Percentiles rank a stretch among this genome's conserved stretches.
phyloP scores from a whole-genome alignment of 2,329 filamentous ascomycete genomes.

The Botryosphaeria dothidea region DNA sequence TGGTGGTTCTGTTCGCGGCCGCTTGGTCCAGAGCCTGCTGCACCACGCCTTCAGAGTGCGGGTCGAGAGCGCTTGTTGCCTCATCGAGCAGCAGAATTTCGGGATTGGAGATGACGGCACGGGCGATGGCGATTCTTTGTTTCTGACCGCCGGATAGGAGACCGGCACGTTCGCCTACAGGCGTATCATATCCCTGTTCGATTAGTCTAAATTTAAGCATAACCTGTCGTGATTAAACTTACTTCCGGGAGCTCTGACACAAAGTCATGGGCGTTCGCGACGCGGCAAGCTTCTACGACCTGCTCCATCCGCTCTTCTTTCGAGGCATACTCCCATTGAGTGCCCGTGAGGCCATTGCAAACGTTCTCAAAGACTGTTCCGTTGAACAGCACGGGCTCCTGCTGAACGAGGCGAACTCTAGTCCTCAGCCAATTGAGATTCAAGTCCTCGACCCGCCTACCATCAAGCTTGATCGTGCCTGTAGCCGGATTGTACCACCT shows the following conservation, averaged over 20 bases:
- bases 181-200: constrained; percentile 80
- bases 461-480: constrained; percentile 75
- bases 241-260: constrained; percentile 66
- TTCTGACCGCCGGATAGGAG: constrained; percentile 93
- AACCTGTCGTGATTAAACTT: background rate
- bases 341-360: constrained; percentile 67
- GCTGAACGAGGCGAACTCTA: constrained; percentile 88
- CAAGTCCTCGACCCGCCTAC: constrained; percentile 74
- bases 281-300: constrained; percentile 81
- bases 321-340: constrained; percentile 29
- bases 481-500: constrained; percentile 90
- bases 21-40: constrained; percentile 90
- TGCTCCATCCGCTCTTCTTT: constrained; percentile 50
- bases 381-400: constrained; percentile 88
- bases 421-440: constrained; percentile 91
- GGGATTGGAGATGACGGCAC: constrained; percentile 86
- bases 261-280: constrained; percentile 94
- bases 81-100: constrained; percentile 93
- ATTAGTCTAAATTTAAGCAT: background rate
- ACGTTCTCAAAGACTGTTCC: constrained; percentile 91
- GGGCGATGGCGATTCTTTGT: constrained; percentile 91
- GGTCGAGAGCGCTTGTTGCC: constrained; percentile 90
- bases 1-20: constrained; percentile 84
- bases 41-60: constrained; percentile 90
- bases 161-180: constrained; percentile 92